Percentiles rank a stretch among this genome's conserved stretches.
Evolutionary conservation across 2,329 filamentous ascomycete genomes (phyloP).

Genomic region (Stromatinia cepivora): DNA sequence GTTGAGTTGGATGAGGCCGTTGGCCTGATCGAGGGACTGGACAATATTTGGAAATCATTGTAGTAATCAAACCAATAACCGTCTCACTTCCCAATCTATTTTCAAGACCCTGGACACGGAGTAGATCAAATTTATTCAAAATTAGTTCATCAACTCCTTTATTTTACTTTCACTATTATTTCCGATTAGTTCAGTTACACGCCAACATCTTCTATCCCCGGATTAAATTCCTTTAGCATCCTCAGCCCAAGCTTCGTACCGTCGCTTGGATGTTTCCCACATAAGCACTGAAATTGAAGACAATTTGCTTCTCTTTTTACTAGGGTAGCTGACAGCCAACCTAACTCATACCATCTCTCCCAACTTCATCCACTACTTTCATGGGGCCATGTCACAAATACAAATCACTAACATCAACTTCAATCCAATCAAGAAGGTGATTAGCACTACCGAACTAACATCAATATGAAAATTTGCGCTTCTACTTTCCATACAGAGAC

Average conservation of each 20-base stretch:
- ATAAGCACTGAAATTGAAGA: slow-evolving; percentile 9
- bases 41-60: slow-evolving; percentile 6
- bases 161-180: not conserved
- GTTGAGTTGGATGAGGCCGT: not conserved
- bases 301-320: not conserved
- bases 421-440: not conserved
- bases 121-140: not conserved
- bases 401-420: not conserved
- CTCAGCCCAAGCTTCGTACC: not conserved
- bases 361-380: not conserved
- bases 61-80: slow-evolving; percentile 11
- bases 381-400: not conserved
- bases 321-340: not conserved
- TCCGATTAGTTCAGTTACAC: not conserved
- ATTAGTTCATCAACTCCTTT: not conserved
- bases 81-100: not conserved
- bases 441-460: not conserved
- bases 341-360: not conserved
- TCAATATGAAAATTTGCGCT: not conserved
- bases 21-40: not conserved
- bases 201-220: not conserved
- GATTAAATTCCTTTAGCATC: slow-evolving; percentile 8
- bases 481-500: slow-evolving; percentile 7
- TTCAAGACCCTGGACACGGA: not conserved
- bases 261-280: not conserved